Evolutionary conservation across 2,329 filamentous ascomycete genomes (phyloP), one percentile per base, ranked within the genome.

Genomic region (Pseudopithomyces maydicus): DNA sequence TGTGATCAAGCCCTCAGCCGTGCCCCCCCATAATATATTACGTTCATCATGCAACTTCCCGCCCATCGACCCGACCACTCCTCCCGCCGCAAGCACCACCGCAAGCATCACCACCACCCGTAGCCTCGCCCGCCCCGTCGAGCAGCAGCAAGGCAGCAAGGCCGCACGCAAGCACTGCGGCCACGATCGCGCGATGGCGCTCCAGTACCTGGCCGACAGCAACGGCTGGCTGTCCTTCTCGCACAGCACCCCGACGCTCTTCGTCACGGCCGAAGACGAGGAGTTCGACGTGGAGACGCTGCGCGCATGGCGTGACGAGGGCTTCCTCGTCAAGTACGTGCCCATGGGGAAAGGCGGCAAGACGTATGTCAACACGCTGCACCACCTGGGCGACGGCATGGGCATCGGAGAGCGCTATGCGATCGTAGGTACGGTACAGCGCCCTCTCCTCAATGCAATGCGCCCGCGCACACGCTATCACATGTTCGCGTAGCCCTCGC

Each of bases 401-500:
- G 77, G 80, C 14, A 78, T 87, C 35, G 84, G 85, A 22, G 85
- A 86, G 69, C 81, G 82, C 56, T 89, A 87, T 71, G 86, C 82
- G 3, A 82, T 88, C 62, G 80, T 88, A 70, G 85, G 85, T 87
- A 79, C 56, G 85, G 85, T 87, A 79, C 56, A 73, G 61, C 52
- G 32, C 61, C 72, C 63, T 61, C 44, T 59, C 54, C 17, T 56
- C 48, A 15, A 29, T 23, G 32, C 7, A 32, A 32, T 15, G 15
- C 6, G 8, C n/a, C 17, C 17, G 41, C 45, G 45, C 42, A 54
- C 15, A 15, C 23, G 26, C 20, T 26, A 15, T 38, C n/a, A 42
- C 51, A 38, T 20, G 57, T 54, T 17, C 52, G 35, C 38, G 26
- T 33, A 38, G 36, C 12, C 15, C 43, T 59, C 57, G 38, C 32